These are phyloP conservation scores for Plasmodium falciparum DNA, from an alignment of 169 alveolate species.

Conservation along the genomic window DNA sequence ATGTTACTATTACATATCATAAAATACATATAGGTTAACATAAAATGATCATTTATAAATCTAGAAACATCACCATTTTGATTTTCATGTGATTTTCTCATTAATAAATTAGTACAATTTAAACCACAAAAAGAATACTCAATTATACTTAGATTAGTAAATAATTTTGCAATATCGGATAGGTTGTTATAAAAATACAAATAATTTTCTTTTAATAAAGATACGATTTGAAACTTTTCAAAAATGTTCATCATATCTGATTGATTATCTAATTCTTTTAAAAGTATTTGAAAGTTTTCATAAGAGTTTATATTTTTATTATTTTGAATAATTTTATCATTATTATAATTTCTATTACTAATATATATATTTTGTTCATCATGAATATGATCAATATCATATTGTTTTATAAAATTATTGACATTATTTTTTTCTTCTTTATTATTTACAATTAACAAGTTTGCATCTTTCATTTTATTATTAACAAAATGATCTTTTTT, in stretches of 20 bases:
- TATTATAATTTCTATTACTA: not conserved
- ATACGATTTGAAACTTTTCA: conserved; percentile 61
- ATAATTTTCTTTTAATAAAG: conserved; percentile 70
- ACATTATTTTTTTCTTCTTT: not conserved
- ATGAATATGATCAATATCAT: too few relatives aligned
- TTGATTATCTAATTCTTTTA: conserved; percentile 46
- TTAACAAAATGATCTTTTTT: not conserved
- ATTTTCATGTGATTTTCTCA: conserved; percentile 50
- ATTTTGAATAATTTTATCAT: not conserved
- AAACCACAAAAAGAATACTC: conserved; percentile 63
- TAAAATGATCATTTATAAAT: conserved; percentile 67
- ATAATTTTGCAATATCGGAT: conserved; percentile 44
- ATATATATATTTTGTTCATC: not conserved
- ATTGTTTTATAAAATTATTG: too few relatives aligned
- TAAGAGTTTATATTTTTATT: not conserved
- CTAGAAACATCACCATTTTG: conserved; percentile 36
- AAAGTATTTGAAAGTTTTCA: conserved; percentile 1
- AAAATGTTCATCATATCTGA: conserved; percentile 53
- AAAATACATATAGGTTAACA: conserved; percentile 61
- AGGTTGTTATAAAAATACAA: conserved; percentile 47
- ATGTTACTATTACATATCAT: conserved; percentile 33
- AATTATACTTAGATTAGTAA: conserved; percentile 51
- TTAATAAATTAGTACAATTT: conserved; percentile 52
- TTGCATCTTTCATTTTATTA: not conserved
- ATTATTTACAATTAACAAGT: not conserved